Conservation (phyloP, 768 basidiomycete species). For the Naematelia encephala region DNA sequence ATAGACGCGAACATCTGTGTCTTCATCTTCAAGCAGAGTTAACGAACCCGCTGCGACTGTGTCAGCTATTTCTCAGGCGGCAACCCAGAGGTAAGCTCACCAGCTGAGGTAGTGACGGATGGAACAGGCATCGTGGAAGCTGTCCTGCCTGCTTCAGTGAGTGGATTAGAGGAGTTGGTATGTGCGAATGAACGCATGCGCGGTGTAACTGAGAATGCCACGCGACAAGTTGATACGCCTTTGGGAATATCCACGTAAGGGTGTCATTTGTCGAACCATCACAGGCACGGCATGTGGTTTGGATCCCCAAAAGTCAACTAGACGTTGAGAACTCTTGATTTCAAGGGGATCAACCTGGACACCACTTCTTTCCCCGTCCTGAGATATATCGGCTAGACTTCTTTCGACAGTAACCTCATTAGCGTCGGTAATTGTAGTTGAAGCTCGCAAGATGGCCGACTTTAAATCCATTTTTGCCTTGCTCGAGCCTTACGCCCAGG, state of each 20-base stretch:
- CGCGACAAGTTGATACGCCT: not conserved
- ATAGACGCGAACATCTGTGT: slow-evolving; percentile 82
- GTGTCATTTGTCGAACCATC: not conserved
- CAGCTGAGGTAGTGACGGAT: slow-evolving; percentile 42
- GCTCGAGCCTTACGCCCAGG: slow-evolving; percentile 9
- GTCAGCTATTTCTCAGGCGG: not conserved
- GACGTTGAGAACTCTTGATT: no score
- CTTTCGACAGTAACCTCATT: no score
- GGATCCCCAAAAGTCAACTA: no score
- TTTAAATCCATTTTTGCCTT: not conserved
- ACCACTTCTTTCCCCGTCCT: no score
- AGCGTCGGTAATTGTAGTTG: not conserved
- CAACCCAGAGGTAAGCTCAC: slow-evolving; percentile 18
- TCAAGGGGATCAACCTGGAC: no score
- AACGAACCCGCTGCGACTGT: slow-evolving; percentile 75
- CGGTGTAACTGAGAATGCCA: not conserved
- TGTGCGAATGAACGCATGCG: not conserved
- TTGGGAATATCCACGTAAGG: no score
- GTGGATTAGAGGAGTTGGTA: no score
- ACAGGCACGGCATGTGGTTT: no score
- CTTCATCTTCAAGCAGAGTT: slow-evolving; percentile 77
- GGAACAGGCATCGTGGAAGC: slow-evolving; percentile 28
- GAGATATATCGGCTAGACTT: no score
- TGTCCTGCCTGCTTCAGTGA: no score
- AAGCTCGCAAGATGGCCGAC: not conserved